Conservation (phyloP, 1,284 basidiomycete genomes). For the Boletellus sp. region DNA sequence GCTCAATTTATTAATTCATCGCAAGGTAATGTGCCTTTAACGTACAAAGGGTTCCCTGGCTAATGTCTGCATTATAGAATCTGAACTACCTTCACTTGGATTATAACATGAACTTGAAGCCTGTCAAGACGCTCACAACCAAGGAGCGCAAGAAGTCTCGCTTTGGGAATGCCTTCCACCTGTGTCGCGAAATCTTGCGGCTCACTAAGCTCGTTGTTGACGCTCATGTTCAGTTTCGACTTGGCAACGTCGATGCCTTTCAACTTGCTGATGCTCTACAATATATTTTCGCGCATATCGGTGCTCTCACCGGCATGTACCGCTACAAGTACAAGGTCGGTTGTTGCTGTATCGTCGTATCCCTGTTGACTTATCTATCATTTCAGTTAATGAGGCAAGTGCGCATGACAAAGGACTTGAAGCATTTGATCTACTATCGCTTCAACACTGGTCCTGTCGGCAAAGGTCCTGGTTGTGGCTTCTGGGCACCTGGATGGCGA, state of each 20-base stretch:
- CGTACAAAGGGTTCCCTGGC: background rate
- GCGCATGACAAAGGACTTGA: slow-evolving; percentile 98
- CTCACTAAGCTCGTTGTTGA: slow-evolving; percentile 98
- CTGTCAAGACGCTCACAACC: slow-evolving; percentile 98
- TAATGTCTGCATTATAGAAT: slow-evolving; percentile 51
- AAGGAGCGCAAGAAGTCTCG: slow-evolving; percentile 99
- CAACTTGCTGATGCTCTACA: slow-evolving; percentile 98
- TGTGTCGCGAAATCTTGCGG: slow-evolving; percentile 96
- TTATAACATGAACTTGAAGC: slow-evolving; percentile 95
- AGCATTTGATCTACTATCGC: slow-evolving; percentile 95
- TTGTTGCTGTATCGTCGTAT: slow-evolving; percentile 1
- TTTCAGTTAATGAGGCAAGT: slow-evolving; percentile 94
- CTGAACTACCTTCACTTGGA: slow-evolving; percentile 93
- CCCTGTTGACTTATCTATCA: slow-evolving; percentile 3
- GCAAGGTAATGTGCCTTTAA: slow-evolving; percentile 57
- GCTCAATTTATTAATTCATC: slow-evolving; percentile 97
- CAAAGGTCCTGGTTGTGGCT: slow-evolving; percentile 98
- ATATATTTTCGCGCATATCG: slow-evolving; percentile 97
- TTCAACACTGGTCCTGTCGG: slow-evolving; percentile 99
- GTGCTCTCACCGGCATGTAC: slow-evolving; percentile 98
- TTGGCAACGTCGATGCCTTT: slow-evolving; percentile 99
- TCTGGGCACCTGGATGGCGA: slow-evolving; percentile 99
- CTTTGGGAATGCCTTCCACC: slow-evolving; percentile 98
- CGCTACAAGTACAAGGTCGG: slow-evolving; percentile 96
- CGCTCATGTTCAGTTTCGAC: slow-evolving; percentile 96